phyloP scores from a whole-genome alignment of 176 grass and related monocot genomes.

The Cenchrus fungigraminus region DNA sequence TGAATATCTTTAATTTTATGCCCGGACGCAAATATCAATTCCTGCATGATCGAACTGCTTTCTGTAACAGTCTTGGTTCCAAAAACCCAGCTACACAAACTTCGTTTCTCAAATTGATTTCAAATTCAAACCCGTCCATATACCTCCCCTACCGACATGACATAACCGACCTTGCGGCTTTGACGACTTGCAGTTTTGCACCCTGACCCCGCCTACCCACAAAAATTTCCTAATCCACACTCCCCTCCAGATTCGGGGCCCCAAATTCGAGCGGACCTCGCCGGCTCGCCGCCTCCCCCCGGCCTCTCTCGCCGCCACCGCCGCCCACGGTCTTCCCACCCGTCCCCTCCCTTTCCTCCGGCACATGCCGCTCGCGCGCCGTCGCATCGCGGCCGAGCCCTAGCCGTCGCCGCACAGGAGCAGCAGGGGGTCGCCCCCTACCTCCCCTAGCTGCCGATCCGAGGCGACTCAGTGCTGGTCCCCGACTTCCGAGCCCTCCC shows the following conservation, averaged over 20 bases:
- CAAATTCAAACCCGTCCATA: not conserved
- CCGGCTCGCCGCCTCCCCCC: not conserved
- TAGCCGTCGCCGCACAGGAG: not conserved
- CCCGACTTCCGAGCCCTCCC: not conserved
- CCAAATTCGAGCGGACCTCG: conserved; percentile 6
- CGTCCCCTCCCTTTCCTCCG: not conserved
- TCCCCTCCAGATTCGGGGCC: not conserved
- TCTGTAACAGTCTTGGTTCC: not conserved
- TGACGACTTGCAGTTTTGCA: not conserved
- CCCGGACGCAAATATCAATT: not conserved
- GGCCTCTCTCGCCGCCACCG: not conserved
- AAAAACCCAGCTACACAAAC: not conserved
- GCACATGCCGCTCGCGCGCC: not conserved
- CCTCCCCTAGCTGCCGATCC: not conserved
- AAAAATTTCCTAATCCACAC: not conserved
- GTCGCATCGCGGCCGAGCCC: not conserved
- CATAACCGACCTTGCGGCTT: not conserved
- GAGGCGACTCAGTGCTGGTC: not conserved
- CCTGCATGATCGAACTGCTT: not conserved
- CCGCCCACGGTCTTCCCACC: not conserved
- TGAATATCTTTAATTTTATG: too few species aligned
- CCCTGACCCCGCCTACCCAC: not conserved
- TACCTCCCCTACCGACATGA: not conserved
- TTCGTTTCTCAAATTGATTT: not conserved
- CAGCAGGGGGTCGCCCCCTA: not conserved